phyloP scores from a whole-genome alignment of 2,329 filamentous ascomycete genomes.

The Colletotrichum destructivum region DNA sequence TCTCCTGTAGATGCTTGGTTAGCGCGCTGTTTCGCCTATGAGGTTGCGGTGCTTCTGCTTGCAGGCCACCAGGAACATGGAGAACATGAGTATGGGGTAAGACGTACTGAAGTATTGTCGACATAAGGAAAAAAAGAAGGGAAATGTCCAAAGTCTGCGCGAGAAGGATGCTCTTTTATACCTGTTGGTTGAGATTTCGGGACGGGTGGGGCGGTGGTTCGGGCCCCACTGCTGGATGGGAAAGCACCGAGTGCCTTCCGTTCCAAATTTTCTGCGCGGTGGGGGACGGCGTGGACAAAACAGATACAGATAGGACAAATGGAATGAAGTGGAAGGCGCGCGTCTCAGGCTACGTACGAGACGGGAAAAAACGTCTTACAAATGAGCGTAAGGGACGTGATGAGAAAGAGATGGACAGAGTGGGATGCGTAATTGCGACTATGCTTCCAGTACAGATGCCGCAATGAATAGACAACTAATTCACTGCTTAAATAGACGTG shows the following conservation, averaged over 20 bases:
- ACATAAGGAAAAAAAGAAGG: constrained; percentile 70
- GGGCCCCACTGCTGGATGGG: background rate
- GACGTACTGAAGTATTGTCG: constrained; percentile 73
- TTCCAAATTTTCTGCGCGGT: constrained; percentile 8
- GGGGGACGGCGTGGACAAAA: background rate
- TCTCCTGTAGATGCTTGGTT: constrained; percentile 66
- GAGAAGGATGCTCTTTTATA: constrained; percentile 59
- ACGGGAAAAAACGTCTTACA: background rate
- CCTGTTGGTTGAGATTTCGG: background rate
- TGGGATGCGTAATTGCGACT: background rate
- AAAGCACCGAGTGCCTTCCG: background rate
- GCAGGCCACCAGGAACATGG: too few species aligned
- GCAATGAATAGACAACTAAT: background rate
- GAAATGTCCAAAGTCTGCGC: constrained; percentile 51
- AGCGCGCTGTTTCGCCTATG: constrained; percentile 1
- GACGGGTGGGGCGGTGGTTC: background rate
- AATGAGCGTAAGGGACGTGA: background rate
- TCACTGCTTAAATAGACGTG: background rate
- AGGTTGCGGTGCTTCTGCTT: too few species aligned
- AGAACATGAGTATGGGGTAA: constrained; percentile 50
- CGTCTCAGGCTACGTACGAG: background rate
- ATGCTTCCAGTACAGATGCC: background rate
- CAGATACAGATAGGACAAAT: background rate
- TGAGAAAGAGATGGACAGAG: background rate
- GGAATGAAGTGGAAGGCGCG: background rate